A percentile compares a stretch with the other conserved stretches of the same genome.
These are phyloP conservation scores for Eugenia klotzschiana DNA, from an alignment of 441 rosid species.

Conservation along the genomic window DNA sequence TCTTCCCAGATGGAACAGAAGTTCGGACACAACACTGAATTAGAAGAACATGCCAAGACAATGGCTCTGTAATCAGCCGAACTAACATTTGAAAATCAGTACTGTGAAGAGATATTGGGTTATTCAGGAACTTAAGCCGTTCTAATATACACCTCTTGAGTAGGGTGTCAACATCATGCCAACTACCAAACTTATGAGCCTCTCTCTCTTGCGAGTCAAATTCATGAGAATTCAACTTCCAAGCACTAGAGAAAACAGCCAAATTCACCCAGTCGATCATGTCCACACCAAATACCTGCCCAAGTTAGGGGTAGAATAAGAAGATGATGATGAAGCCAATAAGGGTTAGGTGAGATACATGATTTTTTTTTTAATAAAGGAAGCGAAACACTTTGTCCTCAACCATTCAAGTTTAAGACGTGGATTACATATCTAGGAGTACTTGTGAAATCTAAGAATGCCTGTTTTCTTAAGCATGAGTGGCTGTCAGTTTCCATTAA, in stretches of 20 bases:
- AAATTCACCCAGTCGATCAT: slow-evolving; percentile 74
- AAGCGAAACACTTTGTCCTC: not conserved
- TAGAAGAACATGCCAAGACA: slow-evolving; percentile 79
- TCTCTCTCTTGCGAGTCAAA: slow-evolving; percentile 17
- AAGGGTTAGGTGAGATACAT: not conserved
- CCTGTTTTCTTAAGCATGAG: not conserved
- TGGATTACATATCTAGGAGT: not conserved
- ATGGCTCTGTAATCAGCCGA: slow-evolving; percentile 66
- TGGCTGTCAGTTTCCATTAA: not conserved
- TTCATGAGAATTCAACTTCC: slow-evolving; percentile 60
- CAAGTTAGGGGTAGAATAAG: not conserved
- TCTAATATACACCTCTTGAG: slow-evolving; percentile 40
- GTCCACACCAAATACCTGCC: slow-evolving; percentile 67
- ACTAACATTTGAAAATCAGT: slow-evolving; percentile 42
- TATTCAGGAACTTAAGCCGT: slow-evolving; percentile 30
- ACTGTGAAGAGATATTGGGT: slow-evolving; percentile 29
- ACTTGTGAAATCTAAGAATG: not conserved
- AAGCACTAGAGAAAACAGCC: slow-evolving; percentile 71
- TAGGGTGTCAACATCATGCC: slow-evolving; percentile 42
- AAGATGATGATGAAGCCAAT: not conserved
- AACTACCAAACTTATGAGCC: slow-evolving; percentile 18
- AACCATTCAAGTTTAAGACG: not conserved
- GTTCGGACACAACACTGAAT: slow-evolving; percentile 64
- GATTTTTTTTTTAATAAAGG: not conserved
- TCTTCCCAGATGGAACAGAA: slow-evolving; percentile 78